Evolutionary conservation across 2,329 filamentous ascomycete genomes (phyloP).

Genomic region (Talaromyces sp.): DNA sequence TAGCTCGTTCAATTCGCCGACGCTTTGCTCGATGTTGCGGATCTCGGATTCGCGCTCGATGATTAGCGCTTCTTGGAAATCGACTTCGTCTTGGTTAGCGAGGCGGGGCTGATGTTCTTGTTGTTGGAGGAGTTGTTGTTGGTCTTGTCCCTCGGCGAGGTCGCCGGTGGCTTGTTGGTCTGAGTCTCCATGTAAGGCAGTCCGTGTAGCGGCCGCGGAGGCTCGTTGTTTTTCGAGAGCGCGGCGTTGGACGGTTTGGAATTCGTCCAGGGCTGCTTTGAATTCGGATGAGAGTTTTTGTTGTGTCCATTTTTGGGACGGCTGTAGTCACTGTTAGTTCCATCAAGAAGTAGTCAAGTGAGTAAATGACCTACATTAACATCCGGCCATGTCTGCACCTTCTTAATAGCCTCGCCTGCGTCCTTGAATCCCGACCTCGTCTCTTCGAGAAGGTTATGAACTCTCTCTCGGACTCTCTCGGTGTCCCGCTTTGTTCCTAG

Average conservation of each 20-base stretch:
- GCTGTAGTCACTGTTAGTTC: conserved; percentile 49
- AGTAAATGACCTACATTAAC: conserved; percentile 61
- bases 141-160: conserved; percentile 31
- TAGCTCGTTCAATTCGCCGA: conserved; percentile 91
- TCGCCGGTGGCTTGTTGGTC: conserved; percentile 31
- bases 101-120: conserved; percentile 74
- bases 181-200: conserved; percentile 64
- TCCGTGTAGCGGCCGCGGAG: conserved; percentile 76
- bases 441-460: conserved; percentile 83
- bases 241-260: conserved; percentile 84
- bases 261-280: conserved; percentile 80
- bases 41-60: conserved; percentile 96
- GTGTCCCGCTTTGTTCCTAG: conserved; percentile 90
- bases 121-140: conserved; percentile 40
- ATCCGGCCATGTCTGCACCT: conserved; percentile 80
- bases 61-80: conserved; percentile 94
- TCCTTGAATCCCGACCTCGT: conserved; percentile 83
- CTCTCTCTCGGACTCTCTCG: conserved; percentile 81
- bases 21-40: conserved; percentile 92
- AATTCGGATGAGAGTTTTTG: conserved; percentile 94
- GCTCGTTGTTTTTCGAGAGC: conserved; percentile 91
- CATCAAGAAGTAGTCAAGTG: background rate
- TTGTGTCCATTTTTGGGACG: conserved; percentile 93
- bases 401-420: conserved; percentile 90
- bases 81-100: conserved; percentile 88